A percentile compares a stretch with the other conserved stretches of the same genome.
Conservation (phyloP, 2,329 filamentous ascomycete genomes). For the Alternaria triticimaculans region DNA sequence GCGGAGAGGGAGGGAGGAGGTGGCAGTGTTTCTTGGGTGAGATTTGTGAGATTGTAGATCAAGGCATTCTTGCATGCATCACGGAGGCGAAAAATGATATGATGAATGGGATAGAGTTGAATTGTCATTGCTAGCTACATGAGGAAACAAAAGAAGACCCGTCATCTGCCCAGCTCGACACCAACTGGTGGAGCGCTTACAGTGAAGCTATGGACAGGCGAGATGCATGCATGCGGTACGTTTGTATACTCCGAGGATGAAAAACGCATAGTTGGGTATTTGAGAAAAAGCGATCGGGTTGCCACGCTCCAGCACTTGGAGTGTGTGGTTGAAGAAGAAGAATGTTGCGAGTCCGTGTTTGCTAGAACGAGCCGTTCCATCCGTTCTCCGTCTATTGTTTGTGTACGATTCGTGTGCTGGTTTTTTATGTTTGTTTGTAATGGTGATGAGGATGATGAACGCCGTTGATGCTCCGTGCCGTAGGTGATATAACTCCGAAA, state of each 20-base stretch:
- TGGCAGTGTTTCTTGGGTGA: not conserved
- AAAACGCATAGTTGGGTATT: constrained; percentile 22
- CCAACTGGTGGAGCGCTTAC: constrained; percentile 37
- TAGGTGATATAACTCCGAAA: constrained; percentile 18
- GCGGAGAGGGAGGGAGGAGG: not conserved
- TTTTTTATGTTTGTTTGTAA: constrained; percentile 11
- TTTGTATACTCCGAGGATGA: constrained; percentile 8
- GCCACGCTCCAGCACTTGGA: constrained; percentile 48
- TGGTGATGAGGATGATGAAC: constrained; percentile 31
- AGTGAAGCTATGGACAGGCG: constrained; percentile 36
- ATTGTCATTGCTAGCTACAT: constrained; percentile 1
- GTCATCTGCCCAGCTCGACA: constrained; percentile 44
- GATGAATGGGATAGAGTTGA: not conserved
- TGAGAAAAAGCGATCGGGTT: constrained; percentile 37
- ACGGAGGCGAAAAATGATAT: not conserved
- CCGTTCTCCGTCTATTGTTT: constrained; percentile 3
- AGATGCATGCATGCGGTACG: constrained; percentile 18
- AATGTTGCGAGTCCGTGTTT: constrained; percentile 22
- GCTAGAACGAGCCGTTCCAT: constrained; percentile 10
- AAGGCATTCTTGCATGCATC: not conserved
- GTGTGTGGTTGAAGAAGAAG: constrained; percentile 28
- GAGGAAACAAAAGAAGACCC: constrained; percentile 19
- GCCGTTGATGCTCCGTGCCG: constrained; percentile 41
- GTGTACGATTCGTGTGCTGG: constrained; percentile 3
- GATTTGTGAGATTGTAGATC: not conserved